Evolutionary conservation across 2,329 filamentous ascomycete species (phyloP).

Genomic region (Cadophora gregata): DNA sequence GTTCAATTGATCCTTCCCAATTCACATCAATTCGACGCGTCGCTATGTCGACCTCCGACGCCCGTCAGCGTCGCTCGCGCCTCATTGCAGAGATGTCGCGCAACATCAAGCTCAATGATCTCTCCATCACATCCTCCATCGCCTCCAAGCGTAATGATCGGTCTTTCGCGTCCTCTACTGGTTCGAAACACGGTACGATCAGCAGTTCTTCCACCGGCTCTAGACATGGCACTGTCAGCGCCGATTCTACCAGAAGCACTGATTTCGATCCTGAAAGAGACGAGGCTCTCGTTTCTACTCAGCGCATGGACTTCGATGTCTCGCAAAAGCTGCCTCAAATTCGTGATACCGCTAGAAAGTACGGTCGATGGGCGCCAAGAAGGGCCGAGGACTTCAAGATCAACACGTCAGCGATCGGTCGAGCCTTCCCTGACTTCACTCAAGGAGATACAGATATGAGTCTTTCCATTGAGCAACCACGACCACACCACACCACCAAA

Average conservation of each 20-base stretch:
- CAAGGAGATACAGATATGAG: constrained; percentile 28
- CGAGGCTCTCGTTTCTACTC: constrained; percentile 37
- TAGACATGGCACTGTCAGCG: constrained; percentile 41
- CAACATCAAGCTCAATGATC: constrained; percentile 6
- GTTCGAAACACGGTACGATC: constrained; percentile 7
- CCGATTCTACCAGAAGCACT: constrained; percentile 32
- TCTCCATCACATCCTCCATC: constrained; percentile 1
- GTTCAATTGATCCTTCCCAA: background rate
- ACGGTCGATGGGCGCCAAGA: constrained; percentile 40
- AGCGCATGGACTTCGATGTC: constrained; percentile 26
- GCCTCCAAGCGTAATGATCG: constrained; percentile 7
- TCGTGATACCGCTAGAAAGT: constrained; percentile 45
- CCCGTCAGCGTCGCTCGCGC: constrained; percentile 11
- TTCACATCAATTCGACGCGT: constrained; percentile 1
- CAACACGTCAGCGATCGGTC: constrained; percentile 50
- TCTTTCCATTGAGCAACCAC: constrained; percentile 20
- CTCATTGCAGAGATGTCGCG: constrained; percentile 12
- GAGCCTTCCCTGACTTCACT: constrained; percentile 55
- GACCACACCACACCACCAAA: background rate
- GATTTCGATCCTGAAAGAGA: constrained; percentile 35
- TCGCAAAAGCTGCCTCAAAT: constrained; percentile 39
- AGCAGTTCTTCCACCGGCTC: constrained; percentile 39
- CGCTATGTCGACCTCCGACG: constrained; percentile 8
- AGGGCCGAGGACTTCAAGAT: constrained; percentile 49
- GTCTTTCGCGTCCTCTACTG: constrained; percentile 10